Evolutionary conservation across 768 basidiomycete species (phyloP).

Genomic region (Psilocybe cubensis): DNA sequence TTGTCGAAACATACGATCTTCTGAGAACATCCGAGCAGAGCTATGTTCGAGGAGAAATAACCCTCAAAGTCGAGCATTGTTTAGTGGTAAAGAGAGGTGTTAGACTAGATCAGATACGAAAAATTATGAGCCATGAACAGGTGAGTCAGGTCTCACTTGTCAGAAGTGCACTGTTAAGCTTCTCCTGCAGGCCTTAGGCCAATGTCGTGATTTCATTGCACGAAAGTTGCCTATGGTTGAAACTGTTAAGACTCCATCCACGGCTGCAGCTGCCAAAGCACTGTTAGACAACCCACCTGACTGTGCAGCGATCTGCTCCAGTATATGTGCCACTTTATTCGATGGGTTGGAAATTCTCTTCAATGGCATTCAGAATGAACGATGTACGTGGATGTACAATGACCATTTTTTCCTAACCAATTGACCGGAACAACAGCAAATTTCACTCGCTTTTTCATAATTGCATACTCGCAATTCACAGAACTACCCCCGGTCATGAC

Average conservation of each 20-base stretch:
- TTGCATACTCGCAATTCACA: slow-evolving; percentile 41
- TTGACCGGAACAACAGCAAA: slow-evolving; percentile 47
- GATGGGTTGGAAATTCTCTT: slow-evolving; percentile 62
- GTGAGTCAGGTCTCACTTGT: slow-evolving; percentile 36
- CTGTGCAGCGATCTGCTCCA: slow-evolving; percentile 78
- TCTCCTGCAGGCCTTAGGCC: slow-evolving; percentile 67
- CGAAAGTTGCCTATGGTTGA: slow-evolving; percentile 54
- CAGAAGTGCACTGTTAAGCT: neutral
- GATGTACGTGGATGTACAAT: slow-evolving; percentile 37
- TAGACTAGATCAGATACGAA: slow-evolving; percentile 53
- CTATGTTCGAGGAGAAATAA: slow-evolving; percentile 64
- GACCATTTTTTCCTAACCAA: neutral
- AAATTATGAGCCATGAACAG: slow-evolving; percentile 81
- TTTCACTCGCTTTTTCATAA: slow-evolving; percentile 70
- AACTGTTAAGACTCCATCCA: slow-evolving; percentile 66
- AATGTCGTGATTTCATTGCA: slow-evolving; percentile 68
- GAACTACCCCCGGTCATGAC: slow-evolving; percentile 18
- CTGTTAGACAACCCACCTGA: slow-evolving; percentile 44
- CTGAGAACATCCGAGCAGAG: slow-evolving; percentile 51
- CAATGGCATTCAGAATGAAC: slow-evolving; percentile 66
- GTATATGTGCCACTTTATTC: slow-evolving; percentile 61
- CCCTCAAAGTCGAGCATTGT: slow-evolving; percentile 68
- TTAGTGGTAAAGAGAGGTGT: slow-evolving; percentile 66
- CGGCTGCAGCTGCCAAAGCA: slow-evolving; percentile 68
- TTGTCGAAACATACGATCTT: slow-evolving; percentile 74